phyloP scores from a whole-genome alignment of 2,329 filamentous ascomycete genomes.

The Didymella keratinophila region DNA sequence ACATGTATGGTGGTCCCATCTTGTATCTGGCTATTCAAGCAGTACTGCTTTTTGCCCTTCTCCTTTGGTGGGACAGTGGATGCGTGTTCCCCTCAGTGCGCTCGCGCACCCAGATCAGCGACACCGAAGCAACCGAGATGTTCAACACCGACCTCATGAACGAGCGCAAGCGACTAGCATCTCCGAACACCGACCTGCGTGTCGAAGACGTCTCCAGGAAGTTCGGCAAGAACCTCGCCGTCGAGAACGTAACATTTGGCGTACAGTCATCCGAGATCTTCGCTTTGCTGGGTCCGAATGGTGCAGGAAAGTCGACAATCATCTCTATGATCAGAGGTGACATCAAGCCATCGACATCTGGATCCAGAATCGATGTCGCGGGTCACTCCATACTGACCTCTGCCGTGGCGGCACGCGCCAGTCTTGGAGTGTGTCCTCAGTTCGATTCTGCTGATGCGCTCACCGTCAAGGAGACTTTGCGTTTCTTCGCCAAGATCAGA shows the following conservation, averaged over 20 bases:
- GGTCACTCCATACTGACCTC: constrained; percentile 70
- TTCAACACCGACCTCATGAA: constrained; percentile 63
- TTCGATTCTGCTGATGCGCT: constrained; percentile 80
- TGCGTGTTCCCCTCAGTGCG: constrained; percentile 58
- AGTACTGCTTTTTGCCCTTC: constrained; percentile 70
- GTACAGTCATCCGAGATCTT: constrained; percentile 82
- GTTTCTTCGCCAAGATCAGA: constrained; percentile 83
- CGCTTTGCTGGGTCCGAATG: constrained; percentile 86
- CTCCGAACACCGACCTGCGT: constrained; percentile 75
- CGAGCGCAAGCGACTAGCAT: constrained; percentile 68
- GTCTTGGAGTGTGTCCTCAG: constrained; percentile 85
- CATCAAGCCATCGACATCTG: constrained; percentile 69
- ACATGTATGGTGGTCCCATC: constrained; percentile 81
- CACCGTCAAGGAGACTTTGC: constrained; percentile 84
- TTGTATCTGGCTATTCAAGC: constrained; percentile 80
- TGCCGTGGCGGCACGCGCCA: constrained; percentile 71
- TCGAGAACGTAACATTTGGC: constrained; percentile 84
- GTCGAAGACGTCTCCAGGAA: constrained; percentile 79
- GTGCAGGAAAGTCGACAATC: constrained; percentile 87
- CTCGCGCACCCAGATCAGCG: constrained; percentile 51
- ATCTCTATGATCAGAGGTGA: constrained; percentile 88
- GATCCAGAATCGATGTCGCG: constrained; percentile 79
- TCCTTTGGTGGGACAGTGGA: constrained; percentile 60
- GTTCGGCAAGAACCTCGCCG: constrained; percentile 69
- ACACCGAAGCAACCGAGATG: constrained; percentile 61